phyloP scores from a whole-genome alignment of 1,139 yeast species.

The Taphrina wiesneri region DNA sequence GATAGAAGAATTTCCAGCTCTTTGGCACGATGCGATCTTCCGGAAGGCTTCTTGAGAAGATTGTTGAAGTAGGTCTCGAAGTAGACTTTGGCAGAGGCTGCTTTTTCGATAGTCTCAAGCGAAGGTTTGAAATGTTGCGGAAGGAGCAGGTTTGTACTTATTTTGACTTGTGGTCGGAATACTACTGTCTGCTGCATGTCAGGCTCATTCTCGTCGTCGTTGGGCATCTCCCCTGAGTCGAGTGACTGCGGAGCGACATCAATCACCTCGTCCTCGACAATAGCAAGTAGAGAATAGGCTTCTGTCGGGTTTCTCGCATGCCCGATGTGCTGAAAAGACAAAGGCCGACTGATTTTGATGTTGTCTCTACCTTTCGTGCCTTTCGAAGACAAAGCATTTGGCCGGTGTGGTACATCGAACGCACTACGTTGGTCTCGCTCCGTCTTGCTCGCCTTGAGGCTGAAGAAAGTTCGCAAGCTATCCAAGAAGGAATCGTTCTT shows the following conservation, averaged over 20 bases:
- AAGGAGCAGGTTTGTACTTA: not conserved
- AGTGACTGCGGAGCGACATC: not conserved
- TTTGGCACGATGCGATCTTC: constrained; percentile 18
- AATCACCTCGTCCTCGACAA: not conserved
- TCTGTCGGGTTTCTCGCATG: constrained; percentile 2
- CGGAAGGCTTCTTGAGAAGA: constrained; percentile 30
- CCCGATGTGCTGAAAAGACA: not conserved
- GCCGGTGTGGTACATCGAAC: not conserved
- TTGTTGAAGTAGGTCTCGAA: constrained; percentile 32
- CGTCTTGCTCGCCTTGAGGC: not conserved
- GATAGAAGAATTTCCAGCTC: constrained; percentile 25
- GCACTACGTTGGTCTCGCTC: not conserved
- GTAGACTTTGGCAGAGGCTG: constrained; percentile 31
- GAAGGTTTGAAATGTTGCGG: constrained; percentile 20
- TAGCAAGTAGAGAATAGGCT: not conserved
- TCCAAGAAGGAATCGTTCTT: constrained; percentile 8
- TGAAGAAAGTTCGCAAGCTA: constrained; percentile 1
- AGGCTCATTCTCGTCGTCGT: not conserved
- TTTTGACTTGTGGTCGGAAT: not conserved
- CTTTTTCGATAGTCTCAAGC: constrained; percentile 29
- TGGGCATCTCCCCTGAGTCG: not conserved
- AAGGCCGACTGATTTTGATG: constrained; percentile 2
- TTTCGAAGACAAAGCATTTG: not conserved
- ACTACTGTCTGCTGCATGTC: not conserved
- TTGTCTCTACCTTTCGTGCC: not conserved